Base-by-base conservation (phyloP, 805 yeast species). In the Teunomyces barrocoloradensis region DNA sequence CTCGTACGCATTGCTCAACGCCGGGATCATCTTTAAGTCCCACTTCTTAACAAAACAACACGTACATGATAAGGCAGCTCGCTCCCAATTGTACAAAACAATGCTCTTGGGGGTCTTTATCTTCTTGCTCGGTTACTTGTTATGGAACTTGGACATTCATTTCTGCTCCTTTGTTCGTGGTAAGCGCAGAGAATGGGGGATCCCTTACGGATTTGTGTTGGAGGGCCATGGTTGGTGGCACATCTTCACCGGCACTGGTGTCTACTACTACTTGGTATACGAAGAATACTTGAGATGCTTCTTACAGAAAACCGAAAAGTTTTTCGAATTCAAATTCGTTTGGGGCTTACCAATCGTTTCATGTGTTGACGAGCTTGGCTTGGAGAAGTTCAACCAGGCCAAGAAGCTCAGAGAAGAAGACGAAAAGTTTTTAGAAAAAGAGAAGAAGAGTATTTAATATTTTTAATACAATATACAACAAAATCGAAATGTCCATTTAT, bases 181-280 rank as follows among this genome's bases (percentile, higher is more conserved):
- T 5, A 59, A 80, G 12, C 78, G 97, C 64, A 78, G 94, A 49
- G 55, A 68, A 3, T 66, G 73, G 63, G 96, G 97, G 3, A 77
- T 86, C 69, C 97, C 97, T 2, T 78, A 85, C 45, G 98, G 98
- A 1, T 78, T 89, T 51, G 54, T 92, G 3, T 72, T 92, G 30
- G 98, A 92, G 65, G 86, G 96, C 25, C 98, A 92, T 60, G 96
- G 96, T 20, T 92, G 97, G 97, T 92, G 98, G 98, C 98, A 92
- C 62, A 69, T 87, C 9, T 75, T 87, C 53, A 87, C 94, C 0
- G 96, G 96, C 0, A 71, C 82, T 17, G 96, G 97, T 1, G 94
- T 92, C 9, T 92, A 92, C 65, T 85, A 77, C 62, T 91, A 89
- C 68, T 77, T 91, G 53, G 82, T 87, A 3, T 89, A 86, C 61